Base-by-base conservation (phyloP, 75 land plant species). In the Azolla pinnata region DNA sequence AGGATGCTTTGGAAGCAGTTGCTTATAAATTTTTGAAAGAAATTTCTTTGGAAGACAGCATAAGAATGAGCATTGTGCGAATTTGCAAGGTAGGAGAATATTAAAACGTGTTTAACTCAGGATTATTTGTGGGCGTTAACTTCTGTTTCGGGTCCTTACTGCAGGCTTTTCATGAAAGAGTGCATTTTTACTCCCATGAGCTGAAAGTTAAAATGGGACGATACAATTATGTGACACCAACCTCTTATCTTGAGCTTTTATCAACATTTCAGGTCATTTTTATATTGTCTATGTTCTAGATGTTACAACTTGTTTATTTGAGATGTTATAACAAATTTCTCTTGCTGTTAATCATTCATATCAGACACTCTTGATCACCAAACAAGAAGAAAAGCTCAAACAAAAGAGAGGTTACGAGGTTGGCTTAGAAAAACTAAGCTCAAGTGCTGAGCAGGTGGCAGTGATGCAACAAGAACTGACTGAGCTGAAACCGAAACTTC, bases 391-490 rank as follows among this genome's bases (percentile, higher is more conserved):
- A 30, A 72, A 66, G 29, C 31, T 66, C n/a, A 50, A 52, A 32
- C 75, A 72, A 62, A 72, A 66, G 19, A 51, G 59, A 44, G 50
- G 75, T 33, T 72, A 72, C 44, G 75, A 72, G 34, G 75, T 72
- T 3, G 75, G 75, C 28, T 33, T 72, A 21, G 70, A 72, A 24
- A 72, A 72, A 29, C 52, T 72, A 21, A 58, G 60, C 14, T 66
- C 75, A n/a, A 72, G 75, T 66, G 60, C 75, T 0, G 63, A 72
- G 40, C 75, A 72, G 56, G 75, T 72, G 31, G 75, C 75, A 23
- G 45, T 72, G 1, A 72, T 72, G 75, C 75, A 72, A 46, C 58
- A 28, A 28, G 69, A 72, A 29, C 69, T 72, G 0, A 65, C 62
- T 12, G 69, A 66, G 7, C 47, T 72, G 29, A 72, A 59, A 59